Evolutionary conservation across 495 filamentous ascomycete genomes (phyloP), one percentile per base, ranked within the genome.

Genomic region (Aspergillus bertholletiae): DNA sequence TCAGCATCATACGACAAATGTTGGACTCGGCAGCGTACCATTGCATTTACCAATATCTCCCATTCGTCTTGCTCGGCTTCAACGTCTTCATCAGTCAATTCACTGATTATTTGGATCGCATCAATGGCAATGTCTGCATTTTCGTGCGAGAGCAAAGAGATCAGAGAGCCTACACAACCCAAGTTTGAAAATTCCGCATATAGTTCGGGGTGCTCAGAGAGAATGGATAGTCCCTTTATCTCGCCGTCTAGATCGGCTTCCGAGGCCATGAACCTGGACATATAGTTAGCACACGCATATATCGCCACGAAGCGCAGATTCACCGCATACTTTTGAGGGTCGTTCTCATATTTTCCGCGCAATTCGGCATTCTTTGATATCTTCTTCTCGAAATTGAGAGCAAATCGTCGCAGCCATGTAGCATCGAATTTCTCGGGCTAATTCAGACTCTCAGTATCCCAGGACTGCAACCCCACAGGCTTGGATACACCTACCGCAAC

Each of bases 121-220:
- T 87, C 90, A 57, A 97, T 96, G 7, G 94, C 92, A 57, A 99
- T 96, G 69, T 99, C 94, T 2, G 92, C 90, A 70, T 99, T 99
- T 62, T 99, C 94, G 65, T 97, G 94, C 7, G 93, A 86, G 23
- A 99, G 72, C 46, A 99, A 68, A 1, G 84, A 80, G 1, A 96
- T 88, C 51, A 99, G 71, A 17, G 86, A 89, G 0, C 70, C 84
- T 0, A 86, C 85, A 54, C 86, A 88, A 24, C 91, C 94, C 49
- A 96, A 67, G 49, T 85, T 86, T 13, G 85, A 82, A 61, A 99
- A 95, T 57, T 96, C 88, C 23, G 73, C 76, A 66, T 94, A 97
- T 13, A 97, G 77, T 37, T 89, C 87, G 7, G 93, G 78, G 65
- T 97, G 89, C 57, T 97, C 92, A 2, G 87, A 83, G 5, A 99